Base-by-base conservation (phyloP, 345 rosid genomes). In the Ceriops decandra region DNA sequence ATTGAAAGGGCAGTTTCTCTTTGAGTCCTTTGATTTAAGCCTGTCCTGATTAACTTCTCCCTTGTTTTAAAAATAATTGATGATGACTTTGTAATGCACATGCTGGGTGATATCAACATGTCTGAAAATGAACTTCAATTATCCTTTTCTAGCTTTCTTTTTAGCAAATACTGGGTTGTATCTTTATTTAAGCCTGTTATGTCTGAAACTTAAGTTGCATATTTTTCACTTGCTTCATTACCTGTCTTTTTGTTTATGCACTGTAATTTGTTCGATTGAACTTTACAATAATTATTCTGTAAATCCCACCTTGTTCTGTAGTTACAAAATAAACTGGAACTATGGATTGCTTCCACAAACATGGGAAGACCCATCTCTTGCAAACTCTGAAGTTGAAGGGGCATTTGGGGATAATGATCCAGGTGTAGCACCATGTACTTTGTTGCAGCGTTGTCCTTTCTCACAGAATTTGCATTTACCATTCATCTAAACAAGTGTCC, bases 271-370 rank as follows among this genome's bases (percentile, higher is more conserved):
- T 54, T 54, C 10, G 8, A 6, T 54, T 1, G 2, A 2, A 7
- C 28, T 54, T 54, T 5, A 4, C 27, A 7, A 8, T 22, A 7
- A 8, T 22, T 21, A 51, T 21, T 69, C 30, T 38, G 9, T 57
- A 19, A 19, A 65, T 63, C 60, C 27, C 27, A 26, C 27, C 26
- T 51, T 38, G 38, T 38, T 7, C 64, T 56, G 17, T 78, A 91
- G 97, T 69, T 91, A 92, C 80, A 95, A 88, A 69, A 95, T 95
- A 78, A 83, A 91, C 74, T 91, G 97, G 99, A 95, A 95, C 79
- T 91, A 95, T 77, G 99, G 99, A 60, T 72, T 95, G 83, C 96
- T 91, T 82, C 97, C 96, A 52, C 97, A 95, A 75, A 95, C 99
- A 78, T 95, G 99, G 98, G 99, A 95, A 81, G 99, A 95, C 77